Conservation (phyloP, 768 basidiomycete genomes). For the Mycena pura region DNA sequence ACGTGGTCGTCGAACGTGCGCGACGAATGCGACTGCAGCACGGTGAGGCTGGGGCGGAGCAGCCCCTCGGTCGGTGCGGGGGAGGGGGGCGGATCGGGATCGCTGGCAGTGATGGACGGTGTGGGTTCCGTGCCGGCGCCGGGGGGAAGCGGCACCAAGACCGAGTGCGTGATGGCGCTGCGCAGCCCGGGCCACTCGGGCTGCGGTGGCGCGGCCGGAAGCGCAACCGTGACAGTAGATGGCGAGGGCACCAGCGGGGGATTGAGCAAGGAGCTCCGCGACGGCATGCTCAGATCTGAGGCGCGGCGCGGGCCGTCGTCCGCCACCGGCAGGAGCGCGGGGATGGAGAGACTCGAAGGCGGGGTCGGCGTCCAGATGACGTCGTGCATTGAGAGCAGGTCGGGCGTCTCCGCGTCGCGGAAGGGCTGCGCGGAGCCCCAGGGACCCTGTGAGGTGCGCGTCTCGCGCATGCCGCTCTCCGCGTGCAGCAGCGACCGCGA, state of each 20-base stretch:
- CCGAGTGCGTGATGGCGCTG: not conserved
- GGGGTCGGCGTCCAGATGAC: not conserved
- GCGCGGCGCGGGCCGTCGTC: not conserved
- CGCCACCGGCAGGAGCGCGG: not conserved
- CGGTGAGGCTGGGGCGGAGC: conserved; percentile 2
- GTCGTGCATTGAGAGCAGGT: not conserved
- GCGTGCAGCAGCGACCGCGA: not conserved
- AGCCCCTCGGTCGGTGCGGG: not conserved
- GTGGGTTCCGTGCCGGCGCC: not conserved
- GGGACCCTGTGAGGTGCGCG: not conserved
- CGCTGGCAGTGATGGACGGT: not conserved
- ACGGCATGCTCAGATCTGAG: not conserved
- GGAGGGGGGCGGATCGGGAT: not conserved
- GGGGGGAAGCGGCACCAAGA: not conserved
- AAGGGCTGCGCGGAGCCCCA: not conserved
- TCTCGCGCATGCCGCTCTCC: conserved; percentile 1
- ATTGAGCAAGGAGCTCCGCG: conserved; percentile 1
- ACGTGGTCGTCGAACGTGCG: not conserved
- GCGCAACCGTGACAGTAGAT: not conserved
- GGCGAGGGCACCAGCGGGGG: not conserved
- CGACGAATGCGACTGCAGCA: conserved; percentile 2
- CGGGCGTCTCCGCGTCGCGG: not conserved
- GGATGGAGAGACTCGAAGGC: not conserved
- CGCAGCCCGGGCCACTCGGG: conserved; percentile 7
- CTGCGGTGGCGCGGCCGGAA: not conserved